Conservation (phyloP, 768 basidiomycete species). For the Strobilomyces echinocephalus region DNA sequence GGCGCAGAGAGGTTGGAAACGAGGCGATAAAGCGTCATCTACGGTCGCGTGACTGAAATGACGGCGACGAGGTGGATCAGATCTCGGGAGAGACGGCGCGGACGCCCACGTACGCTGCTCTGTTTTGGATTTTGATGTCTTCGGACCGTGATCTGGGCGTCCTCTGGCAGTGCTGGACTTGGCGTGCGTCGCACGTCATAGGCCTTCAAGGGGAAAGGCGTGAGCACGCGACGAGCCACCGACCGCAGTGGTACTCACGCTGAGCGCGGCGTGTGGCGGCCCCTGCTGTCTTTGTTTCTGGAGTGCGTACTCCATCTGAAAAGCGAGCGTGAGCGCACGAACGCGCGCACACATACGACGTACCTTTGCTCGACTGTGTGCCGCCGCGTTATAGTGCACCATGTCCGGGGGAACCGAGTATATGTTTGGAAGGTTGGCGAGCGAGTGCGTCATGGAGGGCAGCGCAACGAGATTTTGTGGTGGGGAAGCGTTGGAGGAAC, state of each 20-base stretch:
- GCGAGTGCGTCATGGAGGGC: conserved; percentile 32
- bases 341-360: not conserved
- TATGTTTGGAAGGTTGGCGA: conserved; percentile 29
- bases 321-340: conserved; percentile 3
- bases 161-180: conserved; percentile 30
- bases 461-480: conserved; percentile 28
- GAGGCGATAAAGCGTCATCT: conserved; percentile 18
- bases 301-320: conserved; percentile 30
- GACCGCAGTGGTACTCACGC: conserved; percentile 14
- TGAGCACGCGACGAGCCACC: conserved; percentile 4
- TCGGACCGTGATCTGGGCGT: conserved; percentile 30
- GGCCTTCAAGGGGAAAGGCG: conserved; percentile 11
- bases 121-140: conserved; percentile 26
- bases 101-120: conserved; percentile 11
- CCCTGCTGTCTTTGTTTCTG: conserved; percentile 31
- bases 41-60: conserved; percentile 27
- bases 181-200: conserved; percentile 30
- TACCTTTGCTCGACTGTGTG: conserved; percentile 30
- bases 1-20: conserved; percentile 16
- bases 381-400: conserved; percentile 29
- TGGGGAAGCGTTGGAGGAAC: conserved; percentile 29
- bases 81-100: not conserved
- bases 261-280: conserved; percentile 20
- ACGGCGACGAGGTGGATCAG: conserved; percentile 10
- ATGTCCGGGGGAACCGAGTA: conserved; percentile 28